phyloP scores from a whole-genome alignment of 495 filamentous ascomycete species.

The Trichoderma reesei region DNA sequence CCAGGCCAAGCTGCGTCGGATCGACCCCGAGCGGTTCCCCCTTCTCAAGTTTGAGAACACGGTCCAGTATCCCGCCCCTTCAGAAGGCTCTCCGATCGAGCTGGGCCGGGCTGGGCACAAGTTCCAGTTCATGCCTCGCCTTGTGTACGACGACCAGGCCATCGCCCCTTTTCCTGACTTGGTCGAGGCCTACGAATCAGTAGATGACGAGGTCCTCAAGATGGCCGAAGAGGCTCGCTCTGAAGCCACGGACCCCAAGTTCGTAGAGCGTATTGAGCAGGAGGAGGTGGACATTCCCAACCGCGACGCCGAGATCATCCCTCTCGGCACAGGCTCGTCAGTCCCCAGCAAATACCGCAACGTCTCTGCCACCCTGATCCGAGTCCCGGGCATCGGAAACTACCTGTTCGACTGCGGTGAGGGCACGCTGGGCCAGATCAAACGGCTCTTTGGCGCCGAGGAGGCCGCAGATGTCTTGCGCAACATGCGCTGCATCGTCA shows the following conservation, averaged over 20 bases:
- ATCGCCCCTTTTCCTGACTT: slow-evolving; percentile 47
- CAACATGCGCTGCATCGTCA: slow-evolving; percentile 80
- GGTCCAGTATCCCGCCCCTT: slow-evolving; percentile 13
- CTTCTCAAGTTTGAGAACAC: slow-evolving; percentile 51
- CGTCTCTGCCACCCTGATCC: slow-evolving; percentile 77
- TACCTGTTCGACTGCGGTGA: slow-evolving; percentile 90
- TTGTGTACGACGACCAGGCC: slow-evolving; percentile 40
- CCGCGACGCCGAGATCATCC: slow-evolving; percentile 67
- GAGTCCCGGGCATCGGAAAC: slow-evolving; percentile 72
- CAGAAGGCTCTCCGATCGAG: slow-evolving; percentile 16
- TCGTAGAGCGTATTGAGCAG: slow-evolving; percentile 28
- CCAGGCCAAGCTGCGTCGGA: slow-evolving; percentile 52
- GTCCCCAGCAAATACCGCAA: slow-evolving; percentile 88
- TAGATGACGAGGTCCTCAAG: slow-evolving; percentile 36
- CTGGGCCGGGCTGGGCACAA: slow-evolving; percentile 27
- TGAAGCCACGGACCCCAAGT: slow-evolving; percentile 29
- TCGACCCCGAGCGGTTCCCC: slow-evolving; percentile 61
- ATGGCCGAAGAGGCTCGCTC: slow-evolving; percentile 40
- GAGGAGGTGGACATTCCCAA: slow-evolving; percentile 50
- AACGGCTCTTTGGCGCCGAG: slow-evolving; percentile 53
- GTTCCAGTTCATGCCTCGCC: slow-evolving; percentile 57
- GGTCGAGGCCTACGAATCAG: slow-evolving; percentile 25
- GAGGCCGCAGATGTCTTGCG: slow-evolving; percentile 59
- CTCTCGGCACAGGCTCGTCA: slow-evolving; percentile 85
- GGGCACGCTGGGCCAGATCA: slow-evolving; percentile 84